Conservation (phyloP, 352 stramenopile species). For the Thraustochytrium sp. region DNA sequence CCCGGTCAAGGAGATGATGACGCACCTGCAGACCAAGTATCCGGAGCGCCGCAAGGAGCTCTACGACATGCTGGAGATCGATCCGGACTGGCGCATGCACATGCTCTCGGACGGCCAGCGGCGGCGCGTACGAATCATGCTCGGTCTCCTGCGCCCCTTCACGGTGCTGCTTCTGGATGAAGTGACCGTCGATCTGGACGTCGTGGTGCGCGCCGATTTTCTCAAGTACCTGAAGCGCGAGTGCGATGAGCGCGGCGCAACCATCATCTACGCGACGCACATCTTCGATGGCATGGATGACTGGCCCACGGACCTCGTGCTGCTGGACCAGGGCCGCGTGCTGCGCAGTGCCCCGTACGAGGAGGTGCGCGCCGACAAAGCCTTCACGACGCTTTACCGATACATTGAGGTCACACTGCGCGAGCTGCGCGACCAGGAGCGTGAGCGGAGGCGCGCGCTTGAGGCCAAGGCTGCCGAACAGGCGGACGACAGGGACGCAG, state of each 20-base stretch:
- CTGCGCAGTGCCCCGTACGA: not conserved
- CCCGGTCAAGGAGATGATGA: constrained; percentile 92
- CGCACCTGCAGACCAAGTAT: constrained; percentile 83
- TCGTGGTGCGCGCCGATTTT: constrained; percentile 87
- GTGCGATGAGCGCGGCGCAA: constrained; percentile 60
- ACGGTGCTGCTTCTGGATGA: constrained; percentile 96
- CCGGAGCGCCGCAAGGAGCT: constrained; percentile 86
- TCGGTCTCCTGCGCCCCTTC: constrained; percentile 89
- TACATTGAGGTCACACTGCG: not conserved
- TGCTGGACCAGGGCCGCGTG: constrained; percentile 22
- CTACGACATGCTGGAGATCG: constrained; percentile 87
- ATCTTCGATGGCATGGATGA: constrained; percentile 96
- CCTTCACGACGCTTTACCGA: constrained; percentile 16
- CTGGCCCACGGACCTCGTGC: constrained; percentile 63
- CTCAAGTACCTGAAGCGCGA: constrained; percentile 83
- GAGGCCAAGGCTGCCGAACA: not conserved
- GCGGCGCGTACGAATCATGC: constrained; percentile 88
- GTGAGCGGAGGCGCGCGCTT: not conserved
- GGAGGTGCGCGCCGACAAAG: not conserved
- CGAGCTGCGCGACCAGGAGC: not conserved
- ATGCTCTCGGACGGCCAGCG: constrained; percentile 72
- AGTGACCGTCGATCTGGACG: constrained; percentile 92
- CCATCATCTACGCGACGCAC: constrained; percentile 81
- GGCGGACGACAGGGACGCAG: not conserved
- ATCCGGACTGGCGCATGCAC: constrained; percentile 84